Evolutionary conservation across 306 rosid species (phyloP).

Genomic region (Vigna reflexopilosa): DNA sequence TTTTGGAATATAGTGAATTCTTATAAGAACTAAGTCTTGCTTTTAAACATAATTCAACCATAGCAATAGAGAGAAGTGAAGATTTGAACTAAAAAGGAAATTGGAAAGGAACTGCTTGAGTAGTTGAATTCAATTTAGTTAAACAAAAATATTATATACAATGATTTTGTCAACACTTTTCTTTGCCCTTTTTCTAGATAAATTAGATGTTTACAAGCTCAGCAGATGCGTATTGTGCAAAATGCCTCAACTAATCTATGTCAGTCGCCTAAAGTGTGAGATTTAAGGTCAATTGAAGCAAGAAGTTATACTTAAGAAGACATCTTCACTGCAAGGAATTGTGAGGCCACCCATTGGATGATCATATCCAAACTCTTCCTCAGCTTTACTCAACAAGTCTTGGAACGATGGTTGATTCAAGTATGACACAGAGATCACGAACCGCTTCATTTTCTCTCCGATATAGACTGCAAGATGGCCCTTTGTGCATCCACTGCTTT

Average conservation of each 20-base stretch:
- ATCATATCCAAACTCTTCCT: constrained; percentile 15
- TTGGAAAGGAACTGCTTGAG: no score
- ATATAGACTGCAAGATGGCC: background rate
- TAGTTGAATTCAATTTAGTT: no score
- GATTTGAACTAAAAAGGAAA: no score
- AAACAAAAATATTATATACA: no score
- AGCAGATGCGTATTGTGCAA: background rate
- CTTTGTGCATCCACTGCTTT: background rate
- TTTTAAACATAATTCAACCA: no score
- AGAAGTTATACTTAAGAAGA: background rate
- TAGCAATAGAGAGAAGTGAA: no score
- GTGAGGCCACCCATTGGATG: constrained; percentile 60
- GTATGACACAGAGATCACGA: background rate
- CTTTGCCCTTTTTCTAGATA: no score
- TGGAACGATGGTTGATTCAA: constrained; percentile 19
- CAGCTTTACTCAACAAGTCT: constrained; percentile 8
- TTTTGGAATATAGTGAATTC: no score
- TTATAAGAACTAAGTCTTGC: no score
- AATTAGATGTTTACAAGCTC: background rate
- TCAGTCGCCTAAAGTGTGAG: background rate
- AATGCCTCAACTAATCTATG: background rate
- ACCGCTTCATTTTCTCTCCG: background rate
- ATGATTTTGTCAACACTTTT: no score
- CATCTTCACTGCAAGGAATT: constrained; percentile 50
- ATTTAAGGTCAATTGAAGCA: background rate